Base-by-base conservation (phyloP, 73 alveolate species). In the Paramecium caudatum region DNA sequence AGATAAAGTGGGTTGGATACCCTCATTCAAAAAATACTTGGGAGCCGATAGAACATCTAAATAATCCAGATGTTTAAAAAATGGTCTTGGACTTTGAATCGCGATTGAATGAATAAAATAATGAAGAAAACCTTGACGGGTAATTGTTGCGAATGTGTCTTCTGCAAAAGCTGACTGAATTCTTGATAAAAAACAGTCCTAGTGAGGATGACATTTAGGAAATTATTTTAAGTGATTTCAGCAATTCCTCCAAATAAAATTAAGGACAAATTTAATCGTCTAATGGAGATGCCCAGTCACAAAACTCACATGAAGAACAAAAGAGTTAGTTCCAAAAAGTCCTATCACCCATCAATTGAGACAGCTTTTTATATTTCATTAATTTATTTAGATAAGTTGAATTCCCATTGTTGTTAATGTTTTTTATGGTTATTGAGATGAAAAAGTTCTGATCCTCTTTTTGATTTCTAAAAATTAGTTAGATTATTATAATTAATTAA, bases 21-120 rank as follows among this genome's bases (percentile, higher is more conserved):
- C 39, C 69, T 8, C 68, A 37, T 37, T 19, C 62, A 19, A 3
- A 74, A 16, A 74, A 74, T 5, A 74, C 88, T n/a, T 74, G 88
- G 88, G 88, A 74, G 43, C 88, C 88, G 0, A 74, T 45, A 6
- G 68, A 74, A 74, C 88, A 74, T 74, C 55, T 74, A 65, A 16
- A 65, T 32, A 65, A 65, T 65, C 41, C 23, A 10, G 19, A 55
- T 55, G 80, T 55, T 37, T 27, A 23, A 15, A 55, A 23, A 55
- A 55, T 55, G 80, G 80, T 55, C 4, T 27, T 27, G 12, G 80
- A 55, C 10, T 55, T 55, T 23, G 80, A 55, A 27, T 19, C 25
- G 0, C 23, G 12, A 10, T 37, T 8, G 45, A 21, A 19, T 7
- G 3, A 5, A 10, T 55, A 37, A 7, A 27, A 5, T 5, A 55